Evolutionary conservation across 2,329 filamentous ascomycete species (phyloP).

Genomic region (Neodidymelliopsis sp.): DNA sequence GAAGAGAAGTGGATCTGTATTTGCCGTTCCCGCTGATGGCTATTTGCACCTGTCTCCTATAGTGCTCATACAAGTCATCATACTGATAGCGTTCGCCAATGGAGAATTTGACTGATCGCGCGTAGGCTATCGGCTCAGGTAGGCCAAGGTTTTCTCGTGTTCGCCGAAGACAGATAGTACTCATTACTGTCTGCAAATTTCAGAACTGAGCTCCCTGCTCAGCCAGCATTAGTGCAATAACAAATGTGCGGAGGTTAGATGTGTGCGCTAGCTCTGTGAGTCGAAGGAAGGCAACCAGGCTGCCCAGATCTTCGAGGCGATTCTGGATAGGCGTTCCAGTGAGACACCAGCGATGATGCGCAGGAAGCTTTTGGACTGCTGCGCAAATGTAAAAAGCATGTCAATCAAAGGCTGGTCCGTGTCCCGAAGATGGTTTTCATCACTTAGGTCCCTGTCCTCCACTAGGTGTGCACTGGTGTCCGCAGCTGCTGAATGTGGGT

Average conservation of each 20-base stretch:
- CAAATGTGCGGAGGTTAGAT: slow-evolving; percentile 7
- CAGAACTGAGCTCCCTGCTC: not conserved
- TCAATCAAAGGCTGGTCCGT: too few species aligned
- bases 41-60: slow-evolving; percentile 12
- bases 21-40: slow-evolving; percentile 10
- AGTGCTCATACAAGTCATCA: slow-evolving; percentile 9
- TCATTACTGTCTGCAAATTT: slow-evolving; percentile 17
- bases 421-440: too few species aligned
- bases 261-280: slow-evolving; percentile 8
- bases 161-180: slow-evolving; percentile 20
- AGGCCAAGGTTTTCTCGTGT: slow-evolving; percentile 15
- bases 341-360: slow-evolving; percentile 23
- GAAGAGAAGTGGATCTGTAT: slow-evolving; percentile 9
- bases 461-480: too few species aligned
- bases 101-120: slow-evolving; percentile 3
- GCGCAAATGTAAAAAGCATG: too few species aligned
- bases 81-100: slow-evolving; percentile 2
- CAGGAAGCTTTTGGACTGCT: slow-evolving; percentile 6
- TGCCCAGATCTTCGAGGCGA: slow-evolving; percentile 50
- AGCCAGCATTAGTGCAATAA: slow-evolving; percentile 5
- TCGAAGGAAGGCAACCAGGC: slow-evolving; percentile 33
- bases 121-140: slow-evolving; percentile 9
- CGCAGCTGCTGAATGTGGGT: too few species aligned
- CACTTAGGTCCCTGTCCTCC: too few species aligned
- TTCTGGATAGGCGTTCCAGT: slow-evolving; percentile 39